phyloP scores from a whole-genome alignment of 2,329 filamentous ascomycete genomes.

The Sarocladium oryzae region DNA sequence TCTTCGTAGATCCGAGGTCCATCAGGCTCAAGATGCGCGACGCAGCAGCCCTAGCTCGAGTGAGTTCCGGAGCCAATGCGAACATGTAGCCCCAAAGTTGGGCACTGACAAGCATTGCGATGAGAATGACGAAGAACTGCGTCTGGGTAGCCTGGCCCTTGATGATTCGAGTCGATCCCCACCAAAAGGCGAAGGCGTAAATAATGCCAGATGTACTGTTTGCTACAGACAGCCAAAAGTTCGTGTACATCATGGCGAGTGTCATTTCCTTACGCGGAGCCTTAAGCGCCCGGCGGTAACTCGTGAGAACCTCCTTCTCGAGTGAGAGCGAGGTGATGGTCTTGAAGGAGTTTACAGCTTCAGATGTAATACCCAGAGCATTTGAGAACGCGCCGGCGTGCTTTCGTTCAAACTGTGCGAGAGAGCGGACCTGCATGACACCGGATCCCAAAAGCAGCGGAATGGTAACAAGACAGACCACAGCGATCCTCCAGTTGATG shows the following conservation, averaged over 20 bases:
- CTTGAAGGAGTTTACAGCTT: conserved; percentile 32
- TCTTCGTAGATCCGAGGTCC: conserved; percentile 19
- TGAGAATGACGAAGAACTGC: conserved; percentile 21
- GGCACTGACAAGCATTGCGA: conserved; percentile 22
- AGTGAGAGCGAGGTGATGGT: conserved; percentile 37
- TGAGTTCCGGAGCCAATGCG: conserved; percentile 21
- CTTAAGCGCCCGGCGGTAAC: conserved; percentile 25
- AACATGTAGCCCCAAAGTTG: conserved; percentile 11
- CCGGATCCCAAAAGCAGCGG: conserved; percentile 30
- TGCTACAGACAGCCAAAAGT: conserved; percentile 17
- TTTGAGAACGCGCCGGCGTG: conserved; percentile 12
- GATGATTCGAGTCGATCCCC: conserved; percentile 9
- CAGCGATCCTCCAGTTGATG: conserved; percentile 40
- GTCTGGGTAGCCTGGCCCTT: conserved; percentile 11
- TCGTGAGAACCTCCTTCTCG: conserved; percentile 26
- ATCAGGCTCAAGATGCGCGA: conserved; percentile 31
- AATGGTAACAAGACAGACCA: conserved; percentile 39
- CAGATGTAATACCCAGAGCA: conserved; percentile 37
- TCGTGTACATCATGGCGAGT: conserved; percentile 15
- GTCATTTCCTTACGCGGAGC: conserved; percentile 16
- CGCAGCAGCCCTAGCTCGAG: conserved; percentile 30
- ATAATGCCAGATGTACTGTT: conserved; percentile 22
- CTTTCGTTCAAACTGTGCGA: conserved; percentile 22
- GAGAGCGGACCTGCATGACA: conserved; percentile 28
- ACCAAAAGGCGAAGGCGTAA: conserved; percentile 24